Evolutionary conservation across 73 alveolate species (phyloP), one percentile per base, ranked within the genome.

Genomic region (Paramecium primaurelia): DNA sequence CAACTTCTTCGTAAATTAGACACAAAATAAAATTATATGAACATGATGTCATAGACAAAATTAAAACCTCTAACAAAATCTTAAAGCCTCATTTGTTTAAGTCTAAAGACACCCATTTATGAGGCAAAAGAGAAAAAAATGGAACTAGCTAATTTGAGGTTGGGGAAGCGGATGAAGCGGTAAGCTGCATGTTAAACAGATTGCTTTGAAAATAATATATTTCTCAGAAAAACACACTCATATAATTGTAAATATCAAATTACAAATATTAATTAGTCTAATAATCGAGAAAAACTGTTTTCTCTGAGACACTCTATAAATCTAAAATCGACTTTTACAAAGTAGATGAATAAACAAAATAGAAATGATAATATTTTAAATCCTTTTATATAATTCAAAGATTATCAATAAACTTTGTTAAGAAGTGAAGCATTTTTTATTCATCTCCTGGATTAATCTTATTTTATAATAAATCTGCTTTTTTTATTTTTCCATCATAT

Each of bases 1-100:
- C 58, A 80, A 80, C 32, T 44, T 12, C 73, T 80, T 22, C 77
- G 91, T 3, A 80, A 80, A 80, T 49, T 80, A 80, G 91, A 80
- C 32, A 40, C 34, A 18, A 73, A 73, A 34, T 22, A 37, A 20
- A 73, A 73, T 32, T 32, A 32, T 6, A 71, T 28, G 20, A 49
- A 0, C 60, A 49, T 54, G 69, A 14, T 22, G 59, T 20, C 87
- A 14, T 5, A 8, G 40, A 10, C 18, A 5, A 14, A 37, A 20
- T 34, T 73, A 26, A 22, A 73, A 37, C 60, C 58, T 4, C 16
- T 73, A 1, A 40, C 60, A 12, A 37, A 71, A 20, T 59, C 77
- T 14, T 12, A 71, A 2, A 28, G 86, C 28, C 40, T 71, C 0
- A 73, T 73, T 20, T 73, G 87, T 73, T 8, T 73, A 7, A 40